These are phyloP conservation scores for Allium fistulosum DNA, from an alignment of 106 monocot genomes.

Conservation along the genomic window DNA sequence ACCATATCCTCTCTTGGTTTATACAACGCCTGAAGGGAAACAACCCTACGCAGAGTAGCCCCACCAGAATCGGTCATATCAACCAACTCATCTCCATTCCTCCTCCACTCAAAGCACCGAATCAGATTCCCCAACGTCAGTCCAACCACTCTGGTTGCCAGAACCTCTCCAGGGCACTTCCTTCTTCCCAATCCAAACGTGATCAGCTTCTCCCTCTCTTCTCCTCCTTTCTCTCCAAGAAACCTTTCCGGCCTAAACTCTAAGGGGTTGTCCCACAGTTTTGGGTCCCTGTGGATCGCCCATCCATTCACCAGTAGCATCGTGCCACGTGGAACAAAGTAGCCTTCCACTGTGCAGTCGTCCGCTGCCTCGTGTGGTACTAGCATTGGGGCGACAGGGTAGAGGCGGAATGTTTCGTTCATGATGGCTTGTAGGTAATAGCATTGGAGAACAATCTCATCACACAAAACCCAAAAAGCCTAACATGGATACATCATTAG, in stretches of 20 bases:
- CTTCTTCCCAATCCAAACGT: slow-evolving; percentile 35
- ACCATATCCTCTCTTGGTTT: slow-evolving; percentile 8
- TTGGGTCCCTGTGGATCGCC: slow-evolving; percentile 22
- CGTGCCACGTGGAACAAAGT: slow-evolving; percentile 17
- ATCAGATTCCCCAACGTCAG: slow-evolving; percentile 12
- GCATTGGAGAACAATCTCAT: no score
- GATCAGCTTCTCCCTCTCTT: neutral
- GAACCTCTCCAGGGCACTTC: slow-evolving; percentile 21
- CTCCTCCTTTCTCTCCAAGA: neutral
- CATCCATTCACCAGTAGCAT: slow-evolving; percentile 29
- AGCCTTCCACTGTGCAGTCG: slow-evolving; percentile 16
- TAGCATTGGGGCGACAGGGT: slow-evolving; percentile 12
- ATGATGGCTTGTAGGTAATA: slow-evolving; percentile 23
- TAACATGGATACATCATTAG: no score
- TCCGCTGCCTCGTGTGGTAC: slow-evolving; percentile 15
- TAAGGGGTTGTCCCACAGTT: slow-evolving; percentile 11
- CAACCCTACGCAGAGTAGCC: neutral
- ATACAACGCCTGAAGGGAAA: slow-evolving; percentile 1
- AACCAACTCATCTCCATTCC: slow-evolving; percentile 4
- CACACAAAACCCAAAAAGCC: no score
- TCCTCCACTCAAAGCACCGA: slow-evolving; percentile 18
- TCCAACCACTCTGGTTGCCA: slow-evolving; percentile 6
- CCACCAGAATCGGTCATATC: slow-evolving; percentile 7
- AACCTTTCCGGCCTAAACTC: slow-evolving; percentile 40
- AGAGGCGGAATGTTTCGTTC: slow-evolving; percentile 23